Evolutionary conservation across 2,329 filamentous ascomycete species (phyloP).

Genomic region (Cladosporium austrohemisphaericum): DNA sequence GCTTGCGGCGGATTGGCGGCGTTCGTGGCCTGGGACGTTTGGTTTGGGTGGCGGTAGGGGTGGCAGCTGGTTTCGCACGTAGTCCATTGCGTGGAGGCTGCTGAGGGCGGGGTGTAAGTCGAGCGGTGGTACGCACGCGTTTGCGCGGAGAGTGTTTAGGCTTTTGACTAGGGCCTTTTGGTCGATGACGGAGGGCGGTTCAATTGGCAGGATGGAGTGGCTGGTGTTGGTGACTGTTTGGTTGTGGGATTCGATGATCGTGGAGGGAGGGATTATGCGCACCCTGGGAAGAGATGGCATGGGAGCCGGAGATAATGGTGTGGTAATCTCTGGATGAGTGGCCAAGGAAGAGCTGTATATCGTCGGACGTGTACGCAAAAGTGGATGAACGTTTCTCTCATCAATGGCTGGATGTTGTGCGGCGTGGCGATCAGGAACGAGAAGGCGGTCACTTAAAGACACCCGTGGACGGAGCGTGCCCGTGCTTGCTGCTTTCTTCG

Average conservation of each 20-base stretch:
- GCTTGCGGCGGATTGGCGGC: neutral
- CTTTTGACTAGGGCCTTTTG: neutral
- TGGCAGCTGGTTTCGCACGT: neutral
- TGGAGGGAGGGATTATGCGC: neutral
- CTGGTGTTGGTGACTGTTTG: neutral
- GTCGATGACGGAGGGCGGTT: neutral
- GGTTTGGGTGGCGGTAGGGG: slow-evolving; percentile 3
- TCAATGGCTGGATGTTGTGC: neutral
- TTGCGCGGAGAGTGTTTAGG: slow-evolving; percentile 13
- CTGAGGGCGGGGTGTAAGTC: slow-evolving; percentile 6
- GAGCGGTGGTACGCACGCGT: neutral
- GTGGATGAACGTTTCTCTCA: slow-evolving; percentile 1
- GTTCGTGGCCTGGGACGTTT: neutral
- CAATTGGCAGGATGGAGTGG: neutral
- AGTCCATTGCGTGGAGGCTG: slow-evolving; percentile 9
- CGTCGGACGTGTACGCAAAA: neutral
- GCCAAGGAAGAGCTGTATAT: neutral
- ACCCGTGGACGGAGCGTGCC: neutral
- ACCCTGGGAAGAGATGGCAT: neutral
- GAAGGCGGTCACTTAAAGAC: neutral
- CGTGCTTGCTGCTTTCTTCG: neutral
- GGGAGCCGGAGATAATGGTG: neutral
- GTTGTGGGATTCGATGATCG: neutral
- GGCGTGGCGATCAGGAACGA: neutral
- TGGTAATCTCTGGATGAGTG: no score